Conservation (phyloP, 2,329 filamentous ascomycete genomes). For the Fusarium sp. region DNA sequence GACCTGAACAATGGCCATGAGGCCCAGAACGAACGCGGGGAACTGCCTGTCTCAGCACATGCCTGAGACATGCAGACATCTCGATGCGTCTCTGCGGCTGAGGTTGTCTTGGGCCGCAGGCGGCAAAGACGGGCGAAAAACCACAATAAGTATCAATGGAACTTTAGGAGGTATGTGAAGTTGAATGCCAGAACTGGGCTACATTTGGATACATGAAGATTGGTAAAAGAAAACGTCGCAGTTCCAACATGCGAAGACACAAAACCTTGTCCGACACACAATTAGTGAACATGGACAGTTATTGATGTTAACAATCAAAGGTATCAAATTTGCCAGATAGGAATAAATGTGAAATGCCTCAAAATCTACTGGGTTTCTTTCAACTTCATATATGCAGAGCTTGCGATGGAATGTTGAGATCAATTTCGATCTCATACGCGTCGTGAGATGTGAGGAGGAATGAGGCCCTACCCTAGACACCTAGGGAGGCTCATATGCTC, state of each 20-base stretch:
- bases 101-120: background rate
- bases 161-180: background rate
- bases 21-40: background rate
- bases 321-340: background rate
- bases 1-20: background rate
- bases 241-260: background rate
- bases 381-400: background rate
- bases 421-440: no score
- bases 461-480: no score
- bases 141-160: background rate
- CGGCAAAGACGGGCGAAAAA: background rate
- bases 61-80: background rate
- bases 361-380: background rate
- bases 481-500: no score
- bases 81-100: background rate
- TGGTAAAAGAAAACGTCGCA: background rate
- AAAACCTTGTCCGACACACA: background rate
- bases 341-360: background rate
- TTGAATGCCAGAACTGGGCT: background rate
- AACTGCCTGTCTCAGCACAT: background rate
- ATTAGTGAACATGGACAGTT: background rate
- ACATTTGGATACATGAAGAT: conserved; percentile 18
- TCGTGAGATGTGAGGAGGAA: no score
- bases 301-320: background rate
- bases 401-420: no score